Conservation (phyloP, 2,329 filamentous ascomycete genomes). For the Colletotrichum orbiculare region DNA sequence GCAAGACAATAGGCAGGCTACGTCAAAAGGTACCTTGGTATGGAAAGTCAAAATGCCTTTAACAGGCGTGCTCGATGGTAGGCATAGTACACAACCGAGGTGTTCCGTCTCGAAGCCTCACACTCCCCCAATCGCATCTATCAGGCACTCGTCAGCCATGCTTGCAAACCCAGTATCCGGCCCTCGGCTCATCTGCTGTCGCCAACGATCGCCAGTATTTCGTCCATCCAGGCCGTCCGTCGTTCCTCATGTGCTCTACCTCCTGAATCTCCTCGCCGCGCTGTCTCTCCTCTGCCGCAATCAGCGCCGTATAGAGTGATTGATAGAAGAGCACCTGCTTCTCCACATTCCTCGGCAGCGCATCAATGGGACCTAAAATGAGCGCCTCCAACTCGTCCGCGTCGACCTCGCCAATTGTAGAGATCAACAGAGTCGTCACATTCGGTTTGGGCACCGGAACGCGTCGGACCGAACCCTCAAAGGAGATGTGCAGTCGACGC, state of each 20-base stretch:
- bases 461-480: conserved; percentile 35
- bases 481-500: conserved; percentile 32
- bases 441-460: conserved; percentile 32
- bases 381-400: conserved; percentile 22
- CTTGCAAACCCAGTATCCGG: conserved; percentile 37
- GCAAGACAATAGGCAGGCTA: too few species aligned
- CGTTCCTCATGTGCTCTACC: conserved; percentile 30
- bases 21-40: background rate
- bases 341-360: conserved; percentile 18
- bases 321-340: conserved; percentile 34
- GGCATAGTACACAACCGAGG: conserved; percentile 14
- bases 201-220: conserved; percentile 35
- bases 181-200: background rate
- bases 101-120: conserved; percentile 14
- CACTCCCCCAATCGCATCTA: background rate
- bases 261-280: conserved; percentile 22
- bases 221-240: conserved; percentile 33
- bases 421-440: conserved; percentile 32
- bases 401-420: conserved; percentile 32
- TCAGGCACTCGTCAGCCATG: conserved; percentile 16
- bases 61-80: conserved; percentile 2
- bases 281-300: conserved; percentile 9
- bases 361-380: conserved; percentile 28
- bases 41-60: conserved; percentile 32
- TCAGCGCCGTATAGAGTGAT: conserved; percentile 30